A percentile compares a stretch with the other conserved stretches of the same genome.
phyloP scores from a whole-genome alignment of 2,329 filamentous ascomycete genomes.

The Pseudocercospora fuligena region DNA sequence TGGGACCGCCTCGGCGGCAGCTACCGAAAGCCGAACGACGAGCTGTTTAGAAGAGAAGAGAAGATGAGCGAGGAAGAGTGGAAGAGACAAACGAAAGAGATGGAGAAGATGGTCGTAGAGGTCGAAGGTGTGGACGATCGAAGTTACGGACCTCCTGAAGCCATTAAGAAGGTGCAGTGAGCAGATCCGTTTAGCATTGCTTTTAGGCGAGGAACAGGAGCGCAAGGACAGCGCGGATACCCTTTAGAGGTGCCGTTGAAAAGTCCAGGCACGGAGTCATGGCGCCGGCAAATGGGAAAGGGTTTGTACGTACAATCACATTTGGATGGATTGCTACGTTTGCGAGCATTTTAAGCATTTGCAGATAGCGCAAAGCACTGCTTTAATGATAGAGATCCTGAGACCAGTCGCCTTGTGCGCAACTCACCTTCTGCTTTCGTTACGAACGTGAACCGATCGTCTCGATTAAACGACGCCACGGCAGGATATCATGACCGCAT shows the following conservation, averaged over 20 bases:
- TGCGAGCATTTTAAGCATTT: constrained; percentile 2
- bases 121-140: constrained; percentile 66
- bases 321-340: constrained; percentile 1
- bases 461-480: no score
- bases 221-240: neutral
- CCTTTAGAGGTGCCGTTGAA: neutral
- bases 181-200: neutral
- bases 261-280: neutral
- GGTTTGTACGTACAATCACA: neutral
- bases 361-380: neutral
- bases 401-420: constrained; percentile 7
- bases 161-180: constrained; percentile 44
- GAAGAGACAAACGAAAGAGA: constrained; percentile 75
- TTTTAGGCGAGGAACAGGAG: constrained; percentile 5
- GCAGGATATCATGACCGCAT: no score
- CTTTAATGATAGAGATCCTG: neutral
- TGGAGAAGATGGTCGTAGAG: constrained; percentile 75
- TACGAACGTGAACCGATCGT: no score
- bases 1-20: constrained; percentile 89
- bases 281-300: neutral
- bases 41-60: constrained; percentile 80
- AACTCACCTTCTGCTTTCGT: neutral
- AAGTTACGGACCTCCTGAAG: constrained; percentile 44
- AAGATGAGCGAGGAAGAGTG: constrained; percentile 85
- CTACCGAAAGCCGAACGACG: constrained; percentile 83